These are phyloP conservation scores for Monosporascus sp. DNA, from an alignment of 2,329 filamentous ascomycete genomes.

Conservation along the genomic window DNA sequence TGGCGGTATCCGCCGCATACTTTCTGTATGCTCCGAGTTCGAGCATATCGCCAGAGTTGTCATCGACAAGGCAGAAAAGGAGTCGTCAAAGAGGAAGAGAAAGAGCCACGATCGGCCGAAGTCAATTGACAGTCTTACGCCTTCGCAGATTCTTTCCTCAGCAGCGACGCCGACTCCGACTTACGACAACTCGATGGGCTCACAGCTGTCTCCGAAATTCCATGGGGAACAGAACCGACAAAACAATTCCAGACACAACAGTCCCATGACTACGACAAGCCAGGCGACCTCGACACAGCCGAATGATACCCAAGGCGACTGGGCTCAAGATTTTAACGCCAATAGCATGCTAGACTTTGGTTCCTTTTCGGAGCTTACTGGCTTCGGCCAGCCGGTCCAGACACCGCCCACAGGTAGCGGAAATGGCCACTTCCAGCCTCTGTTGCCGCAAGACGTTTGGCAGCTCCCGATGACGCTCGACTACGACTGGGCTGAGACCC, in stretches of 20 bases:
- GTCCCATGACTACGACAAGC: slow-evolving; percentile 33
- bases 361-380: slow-evolving; percentile 40
- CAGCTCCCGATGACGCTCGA: slow-evolving; percentile 94
- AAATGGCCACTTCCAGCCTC: slow-evolving; percentile 62
- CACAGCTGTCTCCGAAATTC: slow-evolving; percentile 26
- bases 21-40: slow-evolving; percentile 91
- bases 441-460: slow-evolving; percentile 90
- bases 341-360: slow-evolving; percentile 35
- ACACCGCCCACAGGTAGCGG: slow-evolving; percentile 18
- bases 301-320: slow-evolving; percentile 37
- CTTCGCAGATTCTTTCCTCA: slow-evolving; percentile 16
- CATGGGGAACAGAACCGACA: slow-evolving; percentile 28
- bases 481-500: slow-evolving; percentile 74
- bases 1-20: slow-evolving; percentile 87
- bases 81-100: slow-evolving; percentile 76
- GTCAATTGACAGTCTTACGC: slow-evolving; percentile 9
- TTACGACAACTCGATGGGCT: slow-evolving; percentile 21
- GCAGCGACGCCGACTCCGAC: slow-evolving; percentile 23
- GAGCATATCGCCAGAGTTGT: slow-evolving; percentile 88
- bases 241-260: slow-evolving; percentile 28
- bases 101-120: slow-evolving; percentile 57
- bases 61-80: slow-evolving; percentile 85
- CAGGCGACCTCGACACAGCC: slow-evolving; percentile 40
- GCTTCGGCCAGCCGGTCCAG: slow-evolving; percentile 32
- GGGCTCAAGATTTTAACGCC: slow-evolving; percentile 36